Base-by-base conservation (phyloP, 2,329 filamentous ascomycete species). In the Exserohilum turcica region DNA sequence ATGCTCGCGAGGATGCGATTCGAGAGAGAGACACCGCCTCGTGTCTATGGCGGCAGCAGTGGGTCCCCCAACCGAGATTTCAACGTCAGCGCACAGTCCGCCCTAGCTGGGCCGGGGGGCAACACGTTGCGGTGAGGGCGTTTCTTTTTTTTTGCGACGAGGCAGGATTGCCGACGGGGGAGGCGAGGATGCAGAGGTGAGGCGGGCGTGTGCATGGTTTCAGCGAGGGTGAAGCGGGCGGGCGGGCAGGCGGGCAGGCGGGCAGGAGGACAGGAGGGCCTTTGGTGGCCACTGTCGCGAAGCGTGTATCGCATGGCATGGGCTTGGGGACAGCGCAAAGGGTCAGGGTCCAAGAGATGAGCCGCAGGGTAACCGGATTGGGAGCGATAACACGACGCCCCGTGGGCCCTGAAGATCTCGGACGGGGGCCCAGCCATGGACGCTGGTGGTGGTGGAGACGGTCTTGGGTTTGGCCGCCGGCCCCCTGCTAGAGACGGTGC, bases 1-100 rank as follows among this genome's bases (percentile, higher is more conserved):
- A 60, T 58, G 49, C 52, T 42, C 43, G 50, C 53, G 48, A 35
- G 50, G 50, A 49, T 47, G 29, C 57, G 46, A 52, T 58, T 24
- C 21, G 58, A 53, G 50, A 40, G 44, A 21, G 48, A 48, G 63
- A 64, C 63, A 65, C 63, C 63, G 63, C 63, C 59, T 65, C 59
- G 59, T 50, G 52, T 55, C 52, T 43, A 56, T 42, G 29, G 47
- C 40, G 46, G 19, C 45, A 60, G 61, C 16, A 58, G 59, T 61
- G 61, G 61, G 50, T 42, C 61, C 43, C 43, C 18, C 37, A 56
- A 52, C 56, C 57, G 63, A 65, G 59, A 60, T 65, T 63, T 62
- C 51, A 54, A 56, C 36, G 56, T 57, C 46, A 44, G 62, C 44
- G 62, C 62, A 60, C 58, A 59, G 56, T 54, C 60, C 54, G 48